Evolutionary conservation across 352 stramenopile species (phyloP).

Genomic region (Aphanomyces stellatus): DNA sequence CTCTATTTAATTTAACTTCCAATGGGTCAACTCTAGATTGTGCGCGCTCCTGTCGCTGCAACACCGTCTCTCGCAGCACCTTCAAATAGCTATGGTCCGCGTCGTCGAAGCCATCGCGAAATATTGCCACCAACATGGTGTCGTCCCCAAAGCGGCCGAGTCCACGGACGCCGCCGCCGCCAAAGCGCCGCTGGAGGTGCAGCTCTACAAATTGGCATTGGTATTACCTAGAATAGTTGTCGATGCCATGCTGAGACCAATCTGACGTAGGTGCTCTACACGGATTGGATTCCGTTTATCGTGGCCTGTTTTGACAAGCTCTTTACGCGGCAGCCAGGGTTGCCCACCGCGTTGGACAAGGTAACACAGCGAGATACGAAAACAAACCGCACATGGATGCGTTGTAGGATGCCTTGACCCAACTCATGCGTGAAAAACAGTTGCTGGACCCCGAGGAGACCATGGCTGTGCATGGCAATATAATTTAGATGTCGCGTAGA

Average conservation of each 20-base stretch:
- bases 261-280: not conserved
- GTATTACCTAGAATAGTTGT: not conserved
- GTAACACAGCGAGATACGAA: not conserved
- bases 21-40: not conserved
- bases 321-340: not conserved
- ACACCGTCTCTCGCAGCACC: not conserved
- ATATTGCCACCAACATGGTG: not conserved
- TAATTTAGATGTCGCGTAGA: too few relatives aligned
- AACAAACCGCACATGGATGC: too few relatives aligned
- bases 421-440: not conserved
- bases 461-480: too few relatives aligned
- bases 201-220: not conserved
- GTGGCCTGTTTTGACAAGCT: not conserved
- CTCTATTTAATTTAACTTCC: too few relatives aligned
- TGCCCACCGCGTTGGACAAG: not conserved
- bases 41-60: not conserved
- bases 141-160: not conserved
- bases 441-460: too few relatives aligned
- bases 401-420: not conserved
- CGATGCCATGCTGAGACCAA: not conserved
- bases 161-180: not conserved
- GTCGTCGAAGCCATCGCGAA: not conserved
- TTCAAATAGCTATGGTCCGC: not conserved
- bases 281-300: slow-evolving; percentile 4
- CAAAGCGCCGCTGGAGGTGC: not conserved